These are phyloP conservation scores for Ulota crispa DNA, from an alignment of 225 moss, liverwort and hornwort species.

Conservation along the genomic window DNA sequence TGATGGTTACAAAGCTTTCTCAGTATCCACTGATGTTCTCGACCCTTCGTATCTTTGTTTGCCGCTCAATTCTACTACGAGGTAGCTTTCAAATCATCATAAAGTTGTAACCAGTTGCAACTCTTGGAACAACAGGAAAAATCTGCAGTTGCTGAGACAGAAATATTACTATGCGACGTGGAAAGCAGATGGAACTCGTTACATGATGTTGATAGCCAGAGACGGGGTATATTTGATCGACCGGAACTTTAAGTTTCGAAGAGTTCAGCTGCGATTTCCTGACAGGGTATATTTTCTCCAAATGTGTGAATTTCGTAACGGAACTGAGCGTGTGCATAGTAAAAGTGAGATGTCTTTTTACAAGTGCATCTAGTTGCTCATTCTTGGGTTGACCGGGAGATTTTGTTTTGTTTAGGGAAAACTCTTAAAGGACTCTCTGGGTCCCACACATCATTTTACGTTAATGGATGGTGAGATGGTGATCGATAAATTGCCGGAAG, in stretches of 20 bases:
- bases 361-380: background rate
- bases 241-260: conserved; percentile 89
- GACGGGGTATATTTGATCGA: conserved; percentile 92
- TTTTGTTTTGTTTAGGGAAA: conserved; percentile 30
- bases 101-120: conserved; percentile 15
- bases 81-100: conserved; percentile 4
- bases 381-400: conserved; percentile 22
- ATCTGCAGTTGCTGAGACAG: conserved; percentile 82
- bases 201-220: conserved; percentile 87
- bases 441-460: conserved; percentile 76
- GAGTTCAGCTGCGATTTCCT: conserved; percentile 93
- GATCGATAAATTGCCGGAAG: conserved; percentile 78
- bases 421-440: conserved; percentile 38
- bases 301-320: background rate
- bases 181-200: conserved; percentile 99
- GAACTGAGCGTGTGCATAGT: background rate
- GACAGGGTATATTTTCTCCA: conserved; percentile 42
- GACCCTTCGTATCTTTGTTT: background rate
- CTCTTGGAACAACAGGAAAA: conserved; percentile 59
- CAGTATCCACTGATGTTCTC: background rate
- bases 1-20: conserved; percentile 12
- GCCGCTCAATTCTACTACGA: background rate
- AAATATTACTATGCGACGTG: conserved; percentile 95
- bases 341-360: background rate
- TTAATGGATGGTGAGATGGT: conserved; percentile 99